Evolutionary conservation across 495 filamentous ascomycete species (phyloP).

Genomic region (Trichocladium uniseriatum): DNA sequence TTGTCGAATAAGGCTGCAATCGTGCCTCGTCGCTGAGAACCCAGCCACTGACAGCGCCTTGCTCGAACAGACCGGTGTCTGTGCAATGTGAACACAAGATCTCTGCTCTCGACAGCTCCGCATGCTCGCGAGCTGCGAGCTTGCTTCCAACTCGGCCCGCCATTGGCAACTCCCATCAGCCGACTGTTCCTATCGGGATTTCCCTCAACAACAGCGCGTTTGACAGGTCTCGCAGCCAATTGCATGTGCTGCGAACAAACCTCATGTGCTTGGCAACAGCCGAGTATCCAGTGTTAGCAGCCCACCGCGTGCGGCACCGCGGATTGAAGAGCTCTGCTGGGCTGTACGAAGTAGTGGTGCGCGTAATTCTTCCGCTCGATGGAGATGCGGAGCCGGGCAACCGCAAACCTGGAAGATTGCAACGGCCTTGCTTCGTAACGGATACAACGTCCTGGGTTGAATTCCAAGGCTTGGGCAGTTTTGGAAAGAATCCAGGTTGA

Average conservation of each 20-base stretch:
- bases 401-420: constrained; percentile 8
- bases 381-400: constrained; percentile 15
- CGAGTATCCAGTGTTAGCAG: constrained; percentile 1
- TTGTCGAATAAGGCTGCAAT: constrained; percentile 15
- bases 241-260: not conserved
- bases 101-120: not conserved
- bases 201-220: not conserved
- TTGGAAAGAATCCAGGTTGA: too few species aligned
- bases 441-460: not conserved
- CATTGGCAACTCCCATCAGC: too few species aligned
- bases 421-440: not conserved
- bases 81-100: too few species aligned
- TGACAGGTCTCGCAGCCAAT: not conserved
- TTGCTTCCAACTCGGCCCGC: too few species aligned
- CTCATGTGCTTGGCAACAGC: constrained; percentile 11
- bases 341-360: not conserved
- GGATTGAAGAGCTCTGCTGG: not conserved
- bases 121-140: not conserved
- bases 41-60: constrained; percentile 5
- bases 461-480: too few species aligned
- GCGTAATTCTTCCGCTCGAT: not conserved
- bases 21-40: not conserved
- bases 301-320: not conserved
- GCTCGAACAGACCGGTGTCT: too few species aligned
- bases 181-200: too few species aligned